phyloP scores from a whole-genome alignment of 495 filamentous ascomycete species.

The Penicillium manginii region DNA sequence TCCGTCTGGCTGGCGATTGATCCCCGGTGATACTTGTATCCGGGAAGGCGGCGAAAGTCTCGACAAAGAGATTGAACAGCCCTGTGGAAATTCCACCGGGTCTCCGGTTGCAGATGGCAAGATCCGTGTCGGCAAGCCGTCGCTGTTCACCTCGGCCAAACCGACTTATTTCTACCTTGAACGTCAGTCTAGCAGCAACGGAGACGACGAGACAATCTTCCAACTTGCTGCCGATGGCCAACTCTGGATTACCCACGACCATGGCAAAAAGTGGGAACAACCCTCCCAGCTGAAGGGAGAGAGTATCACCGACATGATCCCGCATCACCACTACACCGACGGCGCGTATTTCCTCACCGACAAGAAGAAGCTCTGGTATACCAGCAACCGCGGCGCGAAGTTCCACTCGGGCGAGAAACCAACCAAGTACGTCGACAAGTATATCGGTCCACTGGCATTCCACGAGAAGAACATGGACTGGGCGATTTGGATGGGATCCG shows the following conservation, averaged over 20 bases:
- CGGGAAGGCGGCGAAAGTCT: conserved; percentile 52
- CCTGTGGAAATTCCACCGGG: conserved; percentile 53
- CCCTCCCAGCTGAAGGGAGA: conserved; percentile 57
- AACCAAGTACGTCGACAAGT: conserved; percentile 21
- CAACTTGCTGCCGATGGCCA: conserved; percentile 68
- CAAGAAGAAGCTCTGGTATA: conserved; percentile 71
- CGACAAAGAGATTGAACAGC: conserved; percentile 48
- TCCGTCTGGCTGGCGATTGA: conserved; percentile 86
- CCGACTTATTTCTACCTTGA: conserved; percentile 83
- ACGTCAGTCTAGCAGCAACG: conserved; percentile 64
- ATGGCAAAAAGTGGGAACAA: conserved; percentile 82
- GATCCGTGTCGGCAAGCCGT: conserved; percentile 54
- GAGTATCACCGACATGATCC: conserved; percentile 68
- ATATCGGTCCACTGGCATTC: conserved; percentile 66
- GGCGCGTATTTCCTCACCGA: conserved; percentile 81
- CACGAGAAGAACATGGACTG: conserved; percentile 81
- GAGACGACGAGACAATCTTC: conserved; percentile 81
- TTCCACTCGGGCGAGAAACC: conserved; percentile 71
- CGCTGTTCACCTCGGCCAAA: conserved; percentile 58
- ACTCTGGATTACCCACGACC: conserved; percentile 75
- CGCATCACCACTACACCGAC: conserved; percentile 78
- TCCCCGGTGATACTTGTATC: conserved; percentile 87
- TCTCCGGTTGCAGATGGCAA: conserved; percentile 61
- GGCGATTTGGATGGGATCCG: conserved; percentile 85
- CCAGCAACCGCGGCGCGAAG: conserved; percentile 69